phyloP scores from a whole-genome alignment of 352 stramenopile genomes.

The Pythium aquatile region DNA sequence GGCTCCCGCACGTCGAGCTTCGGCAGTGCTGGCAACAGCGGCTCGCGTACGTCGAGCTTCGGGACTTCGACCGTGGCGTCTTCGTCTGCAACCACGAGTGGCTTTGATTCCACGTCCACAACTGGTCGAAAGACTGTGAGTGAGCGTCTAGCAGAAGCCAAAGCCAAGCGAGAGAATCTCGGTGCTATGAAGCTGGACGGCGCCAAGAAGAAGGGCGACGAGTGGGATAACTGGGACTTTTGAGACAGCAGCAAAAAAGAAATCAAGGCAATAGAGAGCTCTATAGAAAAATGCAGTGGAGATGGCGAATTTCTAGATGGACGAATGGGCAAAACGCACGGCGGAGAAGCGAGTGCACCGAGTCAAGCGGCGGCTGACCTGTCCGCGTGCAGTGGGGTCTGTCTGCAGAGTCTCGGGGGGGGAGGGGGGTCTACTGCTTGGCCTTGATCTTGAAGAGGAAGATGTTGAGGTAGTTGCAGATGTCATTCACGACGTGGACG shows the following conservation, averaged over 20 bases:
- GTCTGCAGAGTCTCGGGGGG: not conserved
- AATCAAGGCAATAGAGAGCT: constrained; percentile 4
- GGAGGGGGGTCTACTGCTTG: constrained; percentile 21
- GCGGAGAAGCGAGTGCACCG: not conserved
- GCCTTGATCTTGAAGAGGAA: constrained; percentile 76
- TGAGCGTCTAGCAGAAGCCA: constrained; percentile 54
- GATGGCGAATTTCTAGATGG: not conserved
- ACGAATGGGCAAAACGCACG: not conserved
- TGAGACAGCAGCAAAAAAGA: constrained; percentile 16
- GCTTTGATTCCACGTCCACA: not conserved
- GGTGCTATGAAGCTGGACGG: constrained; percentile 58
- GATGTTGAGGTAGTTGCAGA: constrained; percentile 86
- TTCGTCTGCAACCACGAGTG: not conserved
- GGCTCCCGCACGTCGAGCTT: constrained; percentile 19
- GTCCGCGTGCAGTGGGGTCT: not conserved
- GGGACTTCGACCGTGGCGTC: not conserved
- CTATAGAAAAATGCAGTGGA: constrained; percentile 9
- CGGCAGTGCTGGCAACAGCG: constrained; percentile 10
- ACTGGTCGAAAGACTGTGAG: constrained; percentile 42
- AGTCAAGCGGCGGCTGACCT: not conserved
- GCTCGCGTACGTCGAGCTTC: constrained; percentile 22
- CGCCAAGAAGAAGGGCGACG: constrained; percentile 51
- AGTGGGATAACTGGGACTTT: constrained; percentile 85
- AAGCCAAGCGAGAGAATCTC: constrained; percentile 51
- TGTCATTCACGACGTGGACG: constrained; percentile 76